Evolutionary conservation across 192 early-diverging fungal genomes (phyloP).

Genomic region (Podila verticillata): DNA sequence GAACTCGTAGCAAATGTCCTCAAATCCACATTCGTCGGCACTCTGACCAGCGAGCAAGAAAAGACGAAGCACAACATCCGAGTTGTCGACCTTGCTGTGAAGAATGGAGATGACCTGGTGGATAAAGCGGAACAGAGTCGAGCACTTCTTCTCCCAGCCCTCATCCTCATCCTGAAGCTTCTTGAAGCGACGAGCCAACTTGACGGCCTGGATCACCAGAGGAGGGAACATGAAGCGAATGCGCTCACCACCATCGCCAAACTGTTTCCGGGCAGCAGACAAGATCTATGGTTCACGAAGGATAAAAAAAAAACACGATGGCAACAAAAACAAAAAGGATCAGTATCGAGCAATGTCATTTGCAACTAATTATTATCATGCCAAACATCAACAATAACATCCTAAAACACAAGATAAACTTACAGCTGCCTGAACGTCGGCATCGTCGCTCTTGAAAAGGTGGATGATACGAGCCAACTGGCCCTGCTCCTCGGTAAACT

Average conservation of each 20-base stretch:
- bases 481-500: slow-evolving; percentile 92
- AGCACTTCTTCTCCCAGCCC: slow-evolving; percentile 76
- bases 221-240: slow-evolving; percentile 94
- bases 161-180: slow-evolving; percentile 60
- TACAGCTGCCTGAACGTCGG: slow-evolving; percentile 82
- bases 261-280: slow-evolving; percentile 83
- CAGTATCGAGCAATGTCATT: not conserved
- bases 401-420: slow-evolving; percentile 6
- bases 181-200: slow-evolving; percentile 69
- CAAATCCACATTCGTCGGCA: slow-evolving; percentile 87
- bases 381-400: not conserved
- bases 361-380: too few species aligned
- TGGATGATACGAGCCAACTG: slow-evolving; percentile 85
- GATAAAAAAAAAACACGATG: too few species aligned
- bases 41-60: slow-evolving; percentile 88
- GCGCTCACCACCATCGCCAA: slow-evolving; percentile 91
- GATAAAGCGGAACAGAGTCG: slow-evolving; percentile 86
- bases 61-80: slow-evolving; percentile 76
- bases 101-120: slow-evolving; percentile 85
- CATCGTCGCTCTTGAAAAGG: slow-evolving; percentile 74
- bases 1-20: slow-evolving; percentile 98
- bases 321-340: slow-evolving; percentile 4
- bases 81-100: slow-evolving; percentile 68
- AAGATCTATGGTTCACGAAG: slow-evolving; percentile 66
- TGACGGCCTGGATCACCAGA: slow-evolving; percentile 76